Base-by-base conservation (phyloP, 2,329 filamentous ascomycete genomes). In the Colletotrichum falcatum region DNA sequence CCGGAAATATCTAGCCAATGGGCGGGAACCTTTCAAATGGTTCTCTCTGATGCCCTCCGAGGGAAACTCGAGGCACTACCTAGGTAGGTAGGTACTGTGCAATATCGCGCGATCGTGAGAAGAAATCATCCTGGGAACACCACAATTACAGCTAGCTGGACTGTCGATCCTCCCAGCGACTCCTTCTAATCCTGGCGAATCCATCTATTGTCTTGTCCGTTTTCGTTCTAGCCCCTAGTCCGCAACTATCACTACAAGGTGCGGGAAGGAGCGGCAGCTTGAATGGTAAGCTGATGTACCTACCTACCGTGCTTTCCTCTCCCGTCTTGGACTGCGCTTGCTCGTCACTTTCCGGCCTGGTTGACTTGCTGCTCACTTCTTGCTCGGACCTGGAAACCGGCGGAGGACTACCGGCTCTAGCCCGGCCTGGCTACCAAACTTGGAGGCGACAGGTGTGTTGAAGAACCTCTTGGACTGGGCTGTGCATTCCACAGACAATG, bases 401-500 rank as follows among this genome's bases (percentile, higher is more conserved):
- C 26, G 23, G 23, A 42, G 30, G 9, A 30, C 35, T 35, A 54
- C 48, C 37, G n/a, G 49, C 11, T 39, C 35, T 44, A 42, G 60
- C n/a, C 35, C 18, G 48, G 26, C 23, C 48, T 33, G 48, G 11
- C 30, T 23, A 23, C 20, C 30, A 53, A 46, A n/a, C 33, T 23
- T 20, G 33, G 14, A 39, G n/a, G 33, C 28, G 5, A 49, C 30
- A 49, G 58, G 44, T 35, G 30, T 49, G 20, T 28, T 39, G 33
- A 53, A 53, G 16, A 62, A 33, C 20, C 60, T 44, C 48, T 6
- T 14, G 20, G 60, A n/a, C 35, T 53, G 16, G 26, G 60, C 51
- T 65, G 65, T 58, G 53, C 65, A 65, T 68, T 68, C 65, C 53
- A 44, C 26, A 49, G 51, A 33, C n/a, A 5, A 64, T 11, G 14